Conservation (phyloP, 2,329 filamentous ascomycete species). For the Ceratocystis eucalypticola region DNA sequence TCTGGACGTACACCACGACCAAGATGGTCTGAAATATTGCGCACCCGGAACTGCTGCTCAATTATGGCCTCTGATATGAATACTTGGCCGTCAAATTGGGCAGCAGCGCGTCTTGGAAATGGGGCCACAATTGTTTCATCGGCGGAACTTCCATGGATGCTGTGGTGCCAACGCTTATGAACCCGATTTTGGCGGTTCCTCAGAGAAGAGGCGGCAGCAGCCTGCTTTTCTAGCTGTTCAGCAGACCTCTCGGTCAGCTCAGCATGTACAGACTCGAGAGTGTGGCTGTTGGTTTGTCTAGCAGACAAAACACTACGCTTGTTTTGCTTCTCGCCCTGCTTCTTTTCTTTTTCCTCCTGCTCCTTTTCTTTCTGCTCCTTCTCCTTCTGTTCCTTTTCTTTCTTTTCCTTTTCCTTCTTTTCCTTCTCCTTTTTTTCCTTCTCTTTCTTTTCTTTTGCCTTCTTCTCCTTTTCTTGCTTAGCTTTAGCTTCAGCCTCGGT, state of each 20-base stretch:
- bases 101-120: slow-evolving; percentile 30
- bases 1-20: slow-evolving; percentile 30
- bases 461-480: not conserved
- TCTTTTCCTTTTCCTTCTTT: not conserved
- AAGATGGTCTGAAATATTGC: slow-evolving; percentile 31
- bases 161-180: slow-evolving; percentile 18
- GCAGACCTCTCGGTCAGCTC: slow-evolving; percentile 10
- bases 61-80: slow-evolving; percentile 34
- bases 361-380: not conserved
- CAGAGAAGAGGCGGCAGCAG: slow-evolving; percentile 19
- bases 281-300: not conserved
- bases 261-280: not conserved
- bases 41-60: slow-evolving; percentile 35
- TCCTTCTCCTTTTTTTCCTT: not conserved
- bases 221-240: slow-evolving; percentile 14
- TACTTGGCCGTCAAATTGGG: slow-evolving; percentile 30
- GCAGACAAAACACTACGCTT: not conserved
- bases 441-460: not conserved
- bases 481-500: not conserved
- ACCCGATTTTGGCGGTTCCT: slow-evolving; percentile 19
- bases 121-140: slow-evolving; percentile 25
- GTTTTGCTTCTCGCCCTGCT: not conserved
- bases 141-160: slow-evolving; percentile 16
- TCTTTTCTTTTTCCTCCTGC: not conserved
- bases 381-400: not conserved